Evolutionary conservation across 2,329 filamentous ascomycete genomes (phyloP).

Genomic region (Dichotomopilus funicola): DNA sequence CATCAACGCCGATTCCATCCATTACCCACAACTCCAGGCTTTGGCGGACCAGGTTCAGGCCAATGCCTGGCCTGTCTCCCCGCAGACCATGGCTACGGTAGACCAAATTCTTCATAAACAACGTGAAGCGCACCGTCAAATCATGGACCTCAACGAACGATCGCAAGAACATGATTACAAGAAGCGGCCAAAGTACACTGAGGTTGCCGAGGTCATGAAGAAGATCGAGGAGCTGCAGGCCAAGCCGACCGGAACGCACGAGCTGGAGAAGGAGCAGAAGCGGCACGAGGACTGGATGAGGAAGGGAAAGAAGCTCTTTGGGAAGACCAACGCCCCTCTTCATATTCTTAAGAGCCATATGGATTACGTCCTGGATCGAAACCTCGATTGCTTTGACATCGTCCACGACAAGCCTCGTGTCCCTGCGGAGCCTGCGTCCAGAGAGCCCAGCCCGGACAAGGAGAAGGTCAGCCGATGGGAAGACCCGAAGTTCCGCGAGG

Average conservation of each 20-base stretch:
- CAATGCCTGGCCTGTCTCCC: constrained; percentile 69
- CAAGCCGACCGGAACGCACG: constrained; percentile 82
- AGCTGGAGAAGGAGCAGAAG: constrained; percentile 90
- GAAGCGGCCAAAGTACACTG: constrained; percentile 77
- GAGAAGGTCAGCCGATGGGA: constrained; percentile 48
- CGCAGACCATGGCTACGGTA: constrained; percentile 72
- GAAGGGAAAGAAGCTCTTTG: constrained; percentile 93
- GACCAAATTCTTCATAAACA: constrained; percentile 95
- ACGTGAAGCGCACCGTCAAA: constrained; percentile 84
- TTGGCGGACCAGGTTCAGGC: constrained; percentile 72
- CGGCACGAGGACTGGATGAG: constrained; percentile 99
- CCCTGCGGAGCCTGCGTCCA: constrained; percentile 85
- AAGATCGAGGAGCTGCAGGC: constrained; percentile 83
- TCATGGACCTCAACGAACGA: constrained; percentile 71
- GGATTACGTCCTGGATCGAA: constrained; percentile 85
- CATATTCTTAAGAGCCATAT: constrained; percentile 95
- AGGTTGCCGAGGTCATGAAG: constrained; percentile 86
- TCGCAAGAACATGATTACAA: constrained; percentile 69
- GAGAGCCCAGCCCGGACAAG: constrained; percentile 60
- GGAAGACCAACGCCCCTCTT: constrained; percentile 92
- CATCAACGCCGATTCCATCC: constrained; percentile 82
- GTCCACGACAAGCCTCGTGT: constrained; percentile 75
- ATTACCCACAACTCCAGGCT: constrained; percentile 91
- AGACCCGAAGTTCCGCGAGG: constrained; percentile 62
- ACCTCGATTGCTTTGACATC: constrained; percentile 85